Conservation (phyloP, 148 eudicot genomes). For the Nepenthes mirabilis region DNA sequence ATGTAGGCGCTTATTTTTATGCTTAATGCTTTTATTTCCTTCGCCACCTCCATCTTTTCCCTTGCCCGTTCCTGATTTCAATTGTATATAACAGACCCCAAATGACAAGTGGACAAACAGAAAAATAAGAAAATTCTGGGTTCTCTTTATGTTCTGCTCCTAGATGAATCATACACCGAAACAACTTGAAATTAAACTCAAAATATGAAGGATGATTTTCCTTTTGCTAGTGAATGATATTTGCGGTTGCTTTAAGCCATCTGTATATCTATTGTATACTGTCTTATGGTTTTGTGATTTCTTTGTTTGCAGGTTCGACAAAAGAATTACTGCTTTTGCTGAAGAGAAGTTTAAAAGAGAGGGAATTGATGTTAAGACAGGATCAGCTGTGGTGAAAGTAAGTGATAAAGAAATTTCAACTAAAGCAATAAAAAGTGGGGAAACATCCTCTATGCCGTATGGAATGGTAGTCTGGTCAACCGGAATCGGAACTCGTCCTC, state of each 20-base stretch:
- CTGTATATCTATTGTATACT: neutral
- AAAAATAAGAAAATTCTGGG: too few species aligned
- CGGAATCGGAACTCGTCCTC: constrained; percentile 59
- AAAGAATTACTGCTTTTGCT: constrained; percentile 54
- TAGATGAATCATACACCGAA: too few species aligned
- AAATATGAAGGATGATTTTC: too few species aligned
- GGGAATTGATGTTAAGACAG: constrained; percentile 41
- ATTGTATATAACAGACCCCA: too few species aligned
- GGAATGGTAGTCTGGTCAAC: constrained; percentile 76
- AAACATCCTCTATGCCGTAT: constrained; percentile 27
- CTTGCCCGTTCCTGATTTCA: too few species aligned
- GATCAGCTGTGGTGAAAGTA: constrained; percentile 35
- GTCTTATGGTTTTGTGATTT: neutral
- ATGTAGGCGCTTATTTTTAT: constrained; percentile 28
- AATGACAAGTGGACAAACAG: too few species aligned
- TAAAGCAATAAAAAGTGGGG: constrained; percentile 25
- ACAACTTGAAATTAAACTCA: too few species aligned
- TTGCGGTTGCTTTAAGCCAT: too few species aligned
- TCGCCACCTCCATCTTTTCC: too few species aligned
- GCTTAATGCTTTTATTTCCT: too few species aligned
- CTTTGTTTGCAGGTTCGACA: constrained; percentile 37
- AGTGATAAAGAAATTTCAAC: constrained; percentile 29
- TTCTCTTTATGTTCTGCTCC: too few species aligned
- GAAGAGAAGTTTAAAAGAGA: constrained; percentile 54
- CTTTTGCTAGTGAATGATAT: too few species aligned